Percentiles rank a stretch among this genome's conserved stretches.
These are phyloP conservation scores for Clitoria ternatea DNA, from an alignment of 306 rosid genomes.

Conservation along the genomic window DNA sequence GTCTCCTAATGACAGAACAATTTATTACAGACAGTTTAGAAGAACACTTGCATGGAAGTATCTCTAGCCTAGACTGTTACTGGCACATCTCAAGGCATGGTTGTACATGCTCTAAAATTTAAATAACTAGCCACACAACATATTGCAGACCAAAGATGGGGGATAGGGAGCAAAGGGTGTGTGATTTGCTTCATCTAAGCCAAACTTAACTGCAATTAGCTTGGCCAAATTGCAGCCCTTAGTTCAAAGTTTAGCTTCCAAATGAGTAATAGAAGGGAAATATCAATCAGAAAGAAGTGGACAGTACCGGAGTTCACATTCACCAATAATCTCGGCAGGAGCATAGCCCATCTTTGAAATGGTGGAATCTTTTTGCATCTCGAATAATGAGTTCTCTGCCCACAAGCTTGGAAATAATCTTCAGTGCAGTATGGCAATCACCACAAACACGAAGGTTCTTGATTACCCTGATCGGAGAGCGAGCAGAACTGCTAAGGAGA, in stretches of 20 bases:
- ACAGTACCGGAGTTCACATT: constrained; percentile 30
- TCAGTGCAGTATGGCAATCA: constrained; percentile 44
- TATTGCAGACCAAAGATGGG: neutral
- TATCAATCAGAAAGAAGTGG: neutral
- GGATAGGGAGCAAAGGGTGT: neutral
- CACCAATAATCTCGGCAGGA: constrained; percentile 54
- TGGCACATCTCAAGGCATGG: neutral
- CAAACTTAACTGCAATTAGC: neutral
- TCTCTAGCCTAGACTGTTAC: neutral
- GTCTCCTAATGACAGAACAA: neutral
- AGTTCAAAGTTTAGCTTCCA: neutral
- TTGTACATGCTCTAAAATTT: neutral
- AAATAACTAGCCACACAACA: neutral
- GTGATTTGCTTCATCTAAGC: neutral
- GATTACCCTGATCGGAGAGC: constrained; percentile 65
- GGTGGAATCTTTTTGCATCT: constrained; percentile 50
- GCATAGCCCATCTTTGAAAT: constrained; percentile 42
- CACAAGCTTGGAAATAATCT: constrained; percentile 48
- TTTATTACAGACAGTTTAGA: neutral
- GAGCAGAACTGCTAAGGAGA: constrained; percentile 57
- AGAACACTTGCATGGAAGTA: neutral
- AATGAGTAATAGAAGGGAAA: neutral
- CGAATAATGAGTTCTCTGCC: constrained; percentile 43
- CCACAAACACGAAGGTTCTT: constrained; percentile 77
- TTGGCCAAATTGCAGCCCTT: neutral